Base-by-base conservation (phyloP, 202 grass and related monocot species). In the Hordeum pubiflorum region DNA sequence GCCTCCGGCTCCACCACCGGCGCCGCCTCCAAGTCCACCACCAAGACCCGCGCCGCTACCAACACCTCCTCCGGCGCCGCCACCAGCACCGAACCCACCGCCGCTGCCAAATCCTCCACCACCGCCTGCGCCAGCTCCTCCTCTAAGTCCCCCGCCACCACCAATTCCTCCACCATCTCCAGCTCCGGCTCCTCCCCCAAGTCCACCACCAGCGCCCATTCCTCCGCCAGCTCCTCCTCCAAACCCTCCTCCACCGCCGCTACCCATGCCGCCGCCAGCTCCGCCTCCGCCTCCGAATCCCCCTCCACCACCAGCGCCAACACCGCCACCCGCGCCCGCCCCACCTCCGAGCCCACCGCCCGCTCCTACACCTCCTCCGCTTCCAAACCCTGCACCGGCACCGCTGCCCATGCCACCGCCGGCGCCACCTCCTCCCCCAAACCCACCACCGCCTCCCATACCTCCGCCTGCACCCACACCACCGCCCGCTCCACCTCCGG, bases 151-250 rank as follows among this genome's bases (percentile, higher is more conserved):
- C 1, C 60, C 60, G 0, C 13, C 60, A 1, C 54, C 72, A 15
- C 71, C 77, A 1, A 69, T 22, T 6, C 23, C 62, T 13, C 44
- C 58, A 44, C 83, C 66, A 44, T 7, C 57, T 3, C 78, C 67
- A 3, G 9, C 54, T 21, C 52, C 79, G 0, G 22, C 79, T 6
- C 36, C 74, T 59, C 76, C 84, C 18, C 26, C 73, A 6, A 81
- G 9, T 18, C 72, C 81, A 6, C 3, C 38, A 3, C 69, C 84
- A 6, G 1, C 31, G 13, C 59, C 85, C 0, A 32, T 52, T 4
- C 31, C 79, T 7, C 14, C 79, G 29, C 79, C 80, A 3, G 44
- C 72, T 13, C 41, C 81, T 4, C 77, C 77, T 36, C 72, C 78
- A 20, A 41, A 31, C 1, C 22, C 60, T 17, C 60, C 76, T 0